phyloP scores from a whole-genome alignment of 169 alveolate species.

The Plasmodium malariae region DNA sequence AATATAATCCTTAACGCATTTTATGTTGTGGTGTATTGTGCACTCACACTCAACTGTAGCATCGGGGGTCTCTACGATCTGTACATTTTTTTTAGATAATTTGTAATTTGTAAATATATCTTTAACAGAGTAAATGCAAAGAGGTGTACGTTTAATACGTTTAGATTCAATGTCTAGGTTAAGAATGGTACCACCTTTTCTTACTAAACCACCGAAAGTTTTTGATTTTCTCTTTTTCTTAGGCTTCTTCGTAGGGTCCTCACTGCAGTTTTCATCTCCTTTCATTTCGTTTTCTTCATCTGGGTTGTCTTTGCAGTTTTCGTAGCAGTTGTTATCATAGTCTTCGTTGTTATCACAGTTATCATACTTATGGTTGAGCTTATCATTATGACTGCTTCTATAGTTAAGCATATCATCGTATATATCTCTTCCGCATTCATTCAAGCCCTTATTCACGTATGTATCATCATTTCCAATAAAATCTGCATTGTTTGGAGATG shows the following conservation, averaged over 20 bases:
- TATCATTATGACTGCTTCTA: too few species aligned
- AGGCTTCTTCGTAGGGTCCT: background rate
- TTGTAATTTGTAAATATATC: slow-evolving; percentile 16
- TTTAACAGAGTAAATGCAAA: slow-evolving; percentile 24
- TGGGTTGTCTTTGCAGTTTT: background rate
- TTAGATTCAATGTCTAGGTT: slow-evolving; percentile 38
- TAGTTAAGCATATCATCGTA: too few species aligned
- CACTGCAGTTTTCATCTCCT: background rate
- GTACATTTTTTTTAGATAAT: background rate
- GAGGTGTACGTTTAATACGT: slow-evolving; percentile 51
- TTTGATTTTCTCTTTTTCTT: slow-evolving; percentile 17
- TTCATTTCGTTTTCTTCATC: background rate
- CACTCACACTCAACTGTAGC: slow-evolving; percentile 13
- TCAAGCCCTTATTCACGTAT: too few species aligned
- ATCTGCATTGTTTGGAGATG: background rate
- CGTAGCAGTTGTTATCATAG: background rate
- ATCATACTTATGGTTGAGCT: too few species aligned
- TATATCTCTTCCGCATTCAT: too few species aligned
- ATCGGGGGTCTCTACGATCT: background rate
- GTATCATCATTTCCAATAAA: too few species aligned
- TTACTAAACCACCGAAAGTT: slow-evolving; percentile 37
- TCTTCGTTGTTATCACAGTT: background rate
- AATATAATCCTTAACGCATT: slow-evolving; percentile 15
- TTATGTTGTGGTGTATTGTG: slow-evolving; percentile 15
- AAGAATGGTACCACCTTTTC: slow-evolving; percentile 31